Percentiles rank a stretch among this genome's conserved stretches.
Evolutionary conservation across 2,329 filamentous ascomycete species (phyloP).

Genomic region (Metarhizium rileyi): DNA sequence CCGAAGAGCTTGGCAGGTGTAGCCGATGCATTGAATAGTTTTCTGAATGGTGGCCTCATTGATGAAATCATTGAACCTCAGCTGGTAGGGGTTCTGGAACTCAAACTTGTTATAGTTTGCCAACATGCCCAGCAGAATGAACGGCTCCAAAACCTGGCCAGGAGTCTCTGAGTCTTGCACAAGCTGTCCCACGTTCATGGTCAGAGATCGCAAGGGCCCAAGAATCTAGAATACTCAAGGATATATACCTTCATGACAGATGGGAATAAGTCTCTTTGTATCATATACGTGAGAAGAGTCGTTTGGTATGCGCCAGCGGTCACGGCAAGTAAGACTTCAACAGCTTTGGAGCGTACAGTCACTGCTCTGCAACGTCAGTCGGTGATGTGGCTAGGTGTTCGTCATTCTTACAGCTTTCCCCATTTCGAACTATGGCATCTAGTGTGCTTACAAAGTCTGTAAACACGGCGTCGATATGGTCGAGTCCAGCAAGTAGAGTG

Average conservation of each 20-base stretch:
- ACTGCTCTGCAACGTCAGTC: slow-evolving; percentile 35
- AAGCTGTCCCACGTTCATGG: slow-evolving; percentile 40
- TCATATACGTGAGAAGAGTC: slow-evolving; percentile 87
- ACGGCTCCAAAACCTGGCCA: slow-evolving; percentile 58
- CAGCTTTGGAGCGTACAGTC: slow-evolving; percentile 66
- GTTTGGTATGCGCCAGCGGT: slow-evolving; percentile 94
- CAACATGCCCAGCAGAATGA: slow-evolving; percentile 74
- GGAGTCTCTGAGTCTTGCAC: slow-evolving; percentile 67
- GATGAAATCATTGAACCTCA: slow-evolving; percentile 88
- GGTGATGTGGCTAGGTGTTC: background rate
- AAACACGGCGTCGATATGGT: slow-evolving; percentile 79
- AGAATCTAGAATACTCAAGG: slow-evolving; percentile 1
- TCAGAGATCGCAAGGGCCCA: slow-evolving; percentile 4
- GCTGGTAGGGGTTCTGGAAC: slow-evolving; percentile 90
- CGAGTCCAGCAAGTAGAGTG: slow-evolving; percentile 75
- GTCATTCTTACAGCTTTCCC: slow-evolving; percentile 52
- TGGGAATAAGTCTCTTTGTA: slow-evolving; percentile 87
- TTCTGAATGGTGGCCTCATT: slow-evolving; percentile 81
- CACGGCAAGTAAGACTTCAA: slow-evolving; percentile 72
- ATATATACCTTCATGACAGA: slow-evolving; percentile 79
- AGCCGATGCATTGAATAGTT: slow-evolving; percentile 67
- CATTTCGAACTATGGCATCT: slow-evolving; percentile 73
- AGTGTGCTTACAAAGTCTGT: slow-evolving; percentile 78
- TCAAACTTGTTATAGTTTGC: slow-evolving; percentile 99
- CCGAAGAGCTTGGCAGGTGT: slow-evolving; percentile 57